Base-by-base conservation (phyloP, 2,329 filamentous ascomycete species). In the Colletotrichum cereale region DNA sequence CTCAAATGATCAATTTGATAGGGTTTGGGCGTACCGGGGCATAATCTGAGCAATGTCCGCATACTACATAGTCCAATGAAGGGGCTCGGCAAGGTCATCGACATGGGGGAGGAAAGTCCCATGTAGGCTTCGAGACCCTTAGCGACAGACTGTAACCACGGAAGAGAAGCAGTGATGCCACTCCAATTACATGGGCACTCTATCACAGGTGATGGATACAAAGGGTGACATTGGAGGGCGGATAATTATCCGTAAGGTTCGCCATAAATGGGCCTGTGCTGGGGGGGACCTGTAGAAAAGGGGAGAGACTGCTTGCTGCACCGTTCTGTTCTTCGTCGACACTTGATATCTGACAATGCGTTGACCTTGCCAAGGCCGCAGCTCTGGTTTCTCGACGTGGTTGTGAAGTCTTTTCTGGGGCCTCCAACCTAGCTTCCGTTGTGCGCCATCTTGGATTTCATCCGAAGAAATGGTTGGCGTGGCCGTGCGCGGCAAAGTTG, bases 1-100 rank as follows among this genome's bases (percentile, higher is more conserved):
- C n/a, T 36, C 42, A 58, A 44, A 21, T 14, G n/a, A 60, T 47
- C n/a, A 60, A 69, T 58, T 12, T 69, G 53, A 69, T 60, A 66
- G 55, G 62, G 47, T 66, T 61, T 50, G 29, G 18, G 48, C 16
- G 56, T 14, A 36, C 42, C n/a, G 29, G 36, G 65, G 36, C 36
- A 56, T 57, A 40, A n/a, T 50, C 60, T 64, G 62, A 50, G 26
- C 26, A 47, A 16, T 60, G 26, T 34, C 26, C n/a, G 26, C 42
- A 53, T 42, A 44, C 26, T n/a, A 18, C 42, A 53, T 42, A 44
- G 44, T 16, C 61, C 66, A 69, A 52, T 52, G 18, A 38, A 40
- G 16, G 26, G 52, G 61, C 52, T 29, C 26, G 16, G 44, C 61
- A 56, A 10, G 29, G 67, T 16, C 47, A 36, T 61, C 34, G 34